A percentile compares a stretch with the other conserved stretches of the same genome.
Conservation (phyloP, 768 basidiomycete species). For the Tylopilus subfusipes region DNA sequence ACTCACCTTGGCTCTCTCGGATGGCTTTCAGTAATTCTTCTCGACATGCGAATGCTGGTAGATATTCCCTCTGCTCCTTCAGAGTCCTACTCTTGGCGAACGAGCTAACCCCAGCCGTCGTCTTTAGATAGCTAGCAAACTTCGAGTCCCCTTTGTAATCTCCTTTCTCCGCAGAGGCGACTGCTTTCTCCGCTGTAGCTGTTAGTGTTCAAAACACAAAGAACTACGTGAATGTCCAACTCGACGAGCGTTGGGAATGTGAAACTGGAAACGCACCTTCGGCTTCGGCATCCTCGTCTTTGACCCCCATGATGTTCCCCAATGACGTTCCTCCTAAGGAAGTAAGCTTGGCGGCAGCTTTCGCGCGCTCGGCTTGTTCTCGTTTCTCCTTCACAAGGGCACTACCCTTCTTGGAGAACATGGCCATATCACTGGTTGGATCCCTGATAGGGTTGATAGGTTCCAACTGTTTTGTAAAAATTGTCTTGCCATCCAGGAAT, state of each 20-base stretch:
- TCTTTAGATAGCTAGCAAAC: conserved; percentile 92
- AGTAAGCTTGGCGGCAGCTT: conserved; percentile 94
- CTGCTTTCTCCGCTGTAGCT: conserved; percentile 53
- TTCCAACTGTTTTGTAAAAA: conserved; percentile 95
- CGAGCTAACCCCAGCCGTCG: conserved; percentile 68
- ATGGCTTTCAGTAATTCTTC: conserved; percentile 87
- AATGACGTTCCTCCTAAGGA: conserved; percentile 86
- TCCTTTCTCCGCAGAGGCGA: conserved; percentile 51
- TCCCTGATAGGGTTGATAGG: conserved; percentile 97
- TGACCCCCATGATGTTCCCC: conserved; percentile 98
- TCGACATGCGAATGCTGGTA: conserved; percentile 96
- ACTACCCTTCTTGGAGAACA: conserved; percentile 97
- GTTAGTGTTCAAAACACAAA: conserved; percentile 34
- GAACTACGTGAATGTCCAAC: conserved; percentile 79
- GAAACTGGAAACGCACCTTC: conserved; percentile 60
- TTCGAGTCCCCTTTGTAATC: conserved; percentile 93
- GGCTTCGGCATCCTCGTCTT: conserved; percentile 90
- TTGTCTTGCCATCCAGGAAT: conserved; percentile 93
- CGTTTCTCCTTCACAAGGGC: conserved; percentile 91
- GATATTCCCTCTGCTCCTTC: conserved; percentile 93
- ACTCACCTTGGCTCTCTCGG: conserved; percentile 89
- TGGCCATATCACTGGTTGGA: conserved; percentile 88
- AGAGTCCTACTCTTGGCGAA: conserved; percentile 82
- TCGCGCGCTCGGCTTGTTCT: conserved; percentile 93
- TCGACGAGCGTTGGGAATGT: conserved; percentile 35